Evolutionary conservation across 1,284 basidiomycete species (phyloP).

Genomic region (Fistulina hepatica): DNA sequence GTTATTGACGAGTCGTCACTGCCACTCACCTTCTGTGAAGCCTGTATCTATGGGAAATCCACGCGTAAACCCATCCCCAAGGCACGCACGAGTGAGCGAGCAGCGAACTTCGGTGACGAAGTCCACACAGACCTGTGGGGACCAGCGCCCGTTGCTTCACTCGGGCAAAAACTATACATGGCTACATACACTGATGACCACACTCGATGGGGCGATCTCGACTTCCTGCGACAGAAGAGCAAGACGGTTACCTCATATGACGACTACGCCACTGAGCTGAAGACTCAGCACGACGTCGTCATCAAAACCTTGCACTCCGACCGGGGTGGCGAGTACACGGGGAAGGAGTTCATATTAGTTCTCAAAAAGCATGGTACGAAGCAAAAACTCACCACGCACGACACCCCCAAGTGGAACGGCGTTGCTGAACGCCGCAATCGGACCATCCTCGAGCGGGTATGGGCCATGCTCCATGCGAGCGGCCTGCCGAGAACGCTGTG

Average conservation of each 20-base stretch:
- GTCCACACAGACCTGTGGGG: conserved; percentile 4
- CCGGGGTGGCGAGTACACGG: conserved; percentile 16
- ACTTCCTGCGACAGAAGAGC: background rate
- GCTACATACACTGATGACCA: conserved; percentile 3
- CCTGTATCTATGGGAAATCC: conserved; percentile 21
- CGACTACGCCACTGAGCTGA: background rate
- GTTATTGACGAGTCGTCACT: conserved; percentile 2
- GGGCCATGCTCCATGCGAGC: conserved; percentile 14
- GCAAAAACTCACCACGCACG: conserved; percentile 11
- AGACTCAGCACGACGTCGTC: background rate
- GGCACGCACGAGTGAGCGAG: conserved; percentile 9
- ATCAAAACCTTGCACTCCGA: conserved; percentile 12
- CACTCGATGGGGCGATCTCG: background rate
- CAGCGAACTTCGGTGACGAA: conserved; percentile 1
- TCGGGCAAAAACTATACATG: conserved; percentile 1
- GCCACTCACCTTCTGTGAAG: conserved; percentile 17
- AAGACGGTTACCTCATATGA: background rate
- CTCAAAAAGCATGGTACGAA: conserved; percentile 11
- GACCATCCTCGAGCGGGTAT: conserved; percentile 16
- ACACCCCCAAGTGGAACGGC: conserved; percentile 19
- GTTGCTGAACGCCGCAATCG: conserved; percentile 17
- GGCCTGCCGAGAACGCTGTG: conserved; percentile 16
- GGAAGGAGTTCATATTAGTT: conserved; percentile 7
- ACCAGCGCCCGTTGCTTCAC: conserved; percentile 1
- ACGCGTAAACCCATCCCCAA: conserved; percentile 17